A percentile compares a stretch with the other conserved stretches of the same genome.
phyloP scores from a whole-genome alignment of 2,329 filamentous ascomycete species.

The Alternaria rosae region DNA sequence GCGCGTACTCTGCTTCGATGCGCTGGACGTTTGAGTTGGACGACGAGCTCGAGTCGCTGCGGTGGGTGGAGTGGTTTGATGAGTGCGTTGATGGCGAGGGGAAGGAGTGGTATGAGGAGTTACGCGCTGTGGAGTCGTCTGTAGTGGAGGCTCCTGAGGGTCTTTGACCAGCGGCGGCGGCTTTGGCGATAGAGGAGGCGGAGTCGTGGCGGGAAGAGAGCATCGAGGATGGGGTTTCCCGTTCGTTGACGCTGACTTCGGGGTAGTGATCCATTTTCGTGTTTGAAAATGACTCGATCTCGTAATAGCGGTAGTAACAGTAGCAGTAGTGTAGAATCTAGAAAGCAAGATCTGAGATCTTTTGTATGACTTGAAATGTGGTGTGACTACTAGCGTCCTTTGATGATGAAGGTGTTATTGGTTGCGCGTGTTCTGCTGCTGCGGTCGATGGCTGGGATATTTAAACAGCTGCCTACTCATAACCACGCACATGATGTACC shows the following conservation, averaged over 20 bases:
- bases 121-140: not conserved
- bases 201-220: conserved; percentile 26
- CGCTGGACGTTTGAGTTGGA: conserved; percentile 10
- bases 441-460: not conserved
- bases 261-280: conserved; percentile 35
- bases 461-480: conserved; percentile 12
- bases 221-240: conserved; percentile 22
- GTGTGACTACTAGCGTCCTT: not conserved
- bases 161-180: not conserved
- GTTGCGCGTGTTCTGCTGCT: not conserved
- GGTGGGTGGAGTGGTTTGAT: conserved; percentile 9
- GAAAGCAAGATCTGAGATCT: not conserved
- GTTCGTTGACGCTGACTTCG: conserved; percentile 29
- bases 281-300: not conserved
- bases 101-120: conserved; percentile 20
- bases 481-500: conserved; percentile 5
- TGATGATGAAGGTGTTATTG: not conserved
- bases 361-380: not conserved
- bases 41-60: conserved; percentile 10
- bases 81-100: conserved; percentile 16
- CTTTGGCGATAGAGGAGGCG: conserved; percentile 23
- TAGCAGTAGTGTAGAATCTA: not conserved
- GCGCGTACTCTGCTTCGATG: conserved; percentile 27
- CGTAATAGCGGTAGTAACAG: not conserved
- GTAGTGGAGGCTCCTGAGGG: not conserved